Base-by-base conservation (phyloP, 2,329 filamentous ascomycete genomes). In the Penicillium italicum region DNA sequence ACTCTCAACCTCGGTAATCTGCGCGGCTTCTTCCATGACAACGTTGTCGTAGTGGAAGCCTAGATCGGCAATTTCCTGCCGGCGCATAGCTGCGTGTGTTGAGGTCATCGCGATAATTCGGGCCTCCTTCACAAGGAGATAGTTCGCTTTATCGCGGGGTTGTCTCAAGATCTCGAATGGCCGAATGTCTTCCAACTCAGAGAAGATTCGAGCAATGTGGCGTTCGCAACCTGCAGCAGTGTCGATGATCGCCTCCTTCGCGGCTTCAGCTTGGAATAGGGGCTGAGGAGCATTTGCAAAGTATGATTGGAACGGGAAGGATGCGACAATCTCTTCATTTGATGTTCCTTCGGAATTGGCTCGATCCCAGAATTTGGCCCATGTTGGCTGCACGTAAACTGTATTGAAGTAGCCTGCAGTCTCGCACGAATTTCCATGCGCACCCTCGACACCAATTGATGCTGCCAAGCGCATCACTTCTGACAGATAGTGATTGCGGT, bases 81-180 rank as follows among this genome's bases (percentile, higher is more conserved):
- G 82, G 58, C 91, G 86, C 82, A 99, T 99, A 1, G 94, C 94
- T 5, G 94, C 95, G 73, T 99, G 94, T 0, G 95, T 99, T 4
- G 92, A 95, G 18, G 94, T 99, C 95, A 99, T 99, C 55, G 94
- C 95, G 62, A 99, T 88, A 60, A 99, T 94, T 34, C 94, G 87
- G n/a, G 95, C 95, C 74, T 97, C 93, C 67, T 91, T 97, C 6
- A 91, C 88, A 33, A 99, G 83, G 6, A 99, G 84, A 69, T 99
- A 99, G 72, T 97, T 97, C 49, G 92, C 89, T 76, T 95, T 97
- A 71, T 99, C 94, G 34, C 89, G 86, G 61, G 92, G 89, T 53
- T 88, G 87, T 49, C 91, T 86, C 53, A 99, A 77, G 48, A 99
- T 92, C 76, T 99, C 94, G 68, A 99, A 99, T 0, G 94, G 95